A percentile compares a stretch with the other conserved stretches of the same genome.
These are phyloP conservation scores for Apiospora sp. DNA, from an alignment of 2,329 filamentous ascomycete genomes.

Conservation along the genomic window DNA sequence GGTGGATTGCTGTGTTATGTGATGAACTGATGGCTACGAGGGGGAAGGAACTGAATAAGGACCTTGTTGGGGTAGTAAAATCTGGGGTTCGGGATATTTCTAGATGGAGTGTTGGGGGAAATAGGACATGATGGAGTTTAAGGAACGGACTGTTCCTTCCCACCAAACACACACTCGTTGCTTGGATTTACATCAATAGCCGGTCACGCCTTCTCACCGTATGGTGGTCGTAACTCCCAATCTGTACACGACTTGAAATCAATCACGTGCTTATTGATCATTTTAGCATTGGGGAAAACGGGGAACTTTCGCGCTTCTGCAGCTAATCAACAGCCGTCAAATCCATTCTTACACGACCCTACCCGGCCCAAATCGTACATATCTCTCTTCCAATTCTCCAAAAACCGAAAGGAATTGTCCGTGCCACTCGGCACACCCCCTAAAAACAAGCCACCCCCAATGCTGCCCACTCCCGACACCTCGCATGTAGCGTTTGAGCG, in stretches of 20 bases:
- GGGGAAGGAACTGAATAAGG: not conserved
- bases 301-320: not conserved
- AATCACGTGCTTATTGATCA: conserved; percentile 10
- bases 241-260: not conserved
- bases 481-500: conserved; percentile 88
- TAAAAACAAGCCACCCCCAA: conserved; percentile 46
- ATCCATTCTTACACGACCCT: not conserved
- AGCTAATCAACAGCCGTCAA: conserved; percentile 3
- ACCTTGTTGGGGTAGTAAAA: not conserved
- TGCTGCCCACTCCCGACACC: conserved; percentile 94
- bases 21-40: conserved; percentile 27
- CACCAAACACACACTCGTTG: no score
- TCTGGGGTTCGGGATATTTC: not conserved
- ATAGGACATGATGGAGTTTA: not conserved
- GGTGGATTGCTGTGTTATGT: conserved; percentile 51
- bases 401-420: not conserved
- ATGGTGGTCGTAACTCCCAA: not conserved
- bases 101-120: not conserved
- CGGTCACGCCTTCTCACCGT: not conserved
- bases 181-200: not conserved
- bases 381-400: not conserved
- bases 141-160: not conserved
- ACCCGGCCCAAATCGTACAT: conserved; percentile 2
- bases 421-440: not conserved
- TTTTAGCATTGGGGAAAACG: conserved; percentile 12